A percentile compares a stretch with the other conserved stretches of the same genome.
phyloP scores from a whole-genome alignment of 139 green algal species.

The Coelastrella sp. region DNA sequence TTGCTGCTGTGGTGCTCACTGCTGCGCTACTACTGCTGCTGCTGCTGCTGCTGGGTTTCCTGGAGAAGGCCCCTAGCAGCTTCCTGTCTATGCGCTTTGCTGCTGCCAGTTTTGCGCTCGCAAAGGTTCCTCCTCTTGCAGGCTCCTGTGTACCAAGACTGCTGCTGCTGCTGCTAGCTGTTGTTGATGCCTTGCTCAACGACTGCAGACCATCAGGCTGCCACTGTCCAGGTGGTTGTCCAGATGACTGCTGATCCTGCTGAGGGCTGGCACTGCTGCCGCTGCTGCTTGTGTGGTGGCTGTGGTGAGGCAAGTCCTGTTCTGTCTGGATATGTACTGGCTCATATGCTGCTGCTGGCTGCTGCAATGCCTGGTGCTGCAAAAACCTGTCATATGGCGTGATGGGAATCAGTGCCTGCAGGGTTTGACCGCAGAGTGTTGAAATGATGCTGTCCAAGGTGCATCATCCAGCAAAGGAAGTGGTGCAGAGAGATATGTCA shows the following conservation, averaged over 20 bases:
- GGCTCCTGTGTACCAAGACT: neutral
- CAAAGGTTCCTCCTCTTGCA: neutral
- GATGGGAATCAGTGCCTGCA: constrained; percentile 12
- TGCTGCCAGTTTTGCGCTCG: neutral
- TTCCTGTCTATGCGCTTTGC: neutral
- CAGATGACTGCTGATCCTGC: neutral
- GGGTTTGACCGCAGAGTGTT: neutral
- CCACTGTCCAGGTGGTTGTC: neutral
- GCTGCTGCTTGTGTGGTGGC: neutral
- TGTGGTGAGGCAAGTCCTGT: constrained; percentile 5
- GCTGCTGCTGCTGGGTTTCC: constrained; percentile 8
- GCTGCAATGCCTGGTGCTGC: neutral
- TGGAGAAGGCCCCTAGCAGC: neutral
- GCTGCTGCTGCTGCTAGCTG: neutral
- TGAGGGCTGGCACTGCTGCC: neutral
- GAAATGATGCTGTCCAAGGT: too few relatives aligned
- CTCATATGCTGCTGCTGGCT: neutral
- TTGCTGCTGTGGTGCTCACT: neutral
- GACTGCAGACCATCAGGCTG: neutral
- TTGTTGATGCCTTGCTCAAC: neutral
- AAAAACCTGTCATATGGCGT: constrained; percentile 24
- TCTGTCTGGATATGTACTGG: constrained; percentile 18
- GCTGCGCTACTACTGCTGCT: neutral
- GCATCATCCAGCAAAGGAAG: too few relatives aligned
- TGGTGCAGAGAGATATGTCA: too few relatives aligned